phyloP scores from a whole-genome alignment of 192 early-diverging fungal species.

The Rhizophagus prolifer region DNA sequence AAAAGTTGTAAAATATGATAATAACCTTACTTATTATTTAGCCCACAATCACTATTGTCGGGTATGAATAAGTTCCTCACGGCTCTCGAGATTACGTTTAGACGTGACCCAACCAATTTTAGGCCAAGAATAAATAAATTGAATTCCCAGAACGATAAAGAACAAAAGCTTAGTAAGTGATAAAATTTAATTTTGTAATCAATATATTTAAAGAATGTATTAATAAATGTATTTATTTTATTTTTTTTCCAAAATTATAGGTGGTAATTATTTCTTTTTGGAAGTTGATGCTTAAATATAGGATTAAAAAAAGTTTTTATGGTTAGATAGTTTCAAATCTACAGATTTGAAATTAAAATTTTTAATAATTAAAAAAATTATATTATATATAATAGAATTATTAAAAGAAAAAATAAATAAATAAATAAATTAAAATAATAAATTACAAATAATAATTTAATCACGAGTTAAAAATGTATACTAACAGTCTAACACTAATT shows the following conservation, averaged over 20 bases:
- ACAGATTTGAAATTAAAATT: too few relatives aligned
- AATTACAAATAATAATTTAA: too few relatives aligned
- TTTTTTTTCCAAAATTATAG: neutral
- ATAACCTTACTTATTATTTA: constrained; percentile 17
- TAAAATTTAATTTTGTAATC: neutral
- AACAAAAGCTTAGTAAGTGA: constrained; percentile 75
- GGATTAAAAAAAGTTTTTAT: too few relatives aligned
- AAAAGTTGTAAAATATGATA: neutral
- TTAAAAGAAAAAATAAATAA: too few relatives aligned
- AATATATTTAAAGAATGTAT: neutral
- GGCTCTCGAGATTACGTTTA: constrained; percentile 92
- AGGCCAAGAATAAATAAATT: constrained; percentile 97
- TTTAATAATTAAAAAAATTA: too few relatives aligned
- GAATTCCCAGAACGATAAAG: constrained; percentile 91
- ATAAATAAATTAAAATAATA: too few relatives aligned
- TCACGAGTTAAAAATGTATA: too few relatives aligned
- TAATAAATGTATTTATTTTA: neutral
- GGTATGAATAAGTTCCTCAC: constrained; percentile 98
- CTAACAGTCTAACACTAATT: too few relatives aligned
- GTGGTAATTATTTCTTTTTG: constrained; percentile 56
- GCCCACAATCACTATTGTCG: constrained; percentile 84
- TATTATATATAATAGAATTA: too few relatives aligned
- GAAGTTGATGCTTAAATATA: constrained; percentile 31
- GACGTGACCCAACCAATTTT: constrained; percentile 95
- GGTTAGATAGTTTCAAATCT: too few relatives aligned